Percentiles rank a stretch among this genome's conserved stretches.
Conservation (phyloP, 2,329 filamentous ascomycete genomes). For the Botrytis deweyae region DNA sequence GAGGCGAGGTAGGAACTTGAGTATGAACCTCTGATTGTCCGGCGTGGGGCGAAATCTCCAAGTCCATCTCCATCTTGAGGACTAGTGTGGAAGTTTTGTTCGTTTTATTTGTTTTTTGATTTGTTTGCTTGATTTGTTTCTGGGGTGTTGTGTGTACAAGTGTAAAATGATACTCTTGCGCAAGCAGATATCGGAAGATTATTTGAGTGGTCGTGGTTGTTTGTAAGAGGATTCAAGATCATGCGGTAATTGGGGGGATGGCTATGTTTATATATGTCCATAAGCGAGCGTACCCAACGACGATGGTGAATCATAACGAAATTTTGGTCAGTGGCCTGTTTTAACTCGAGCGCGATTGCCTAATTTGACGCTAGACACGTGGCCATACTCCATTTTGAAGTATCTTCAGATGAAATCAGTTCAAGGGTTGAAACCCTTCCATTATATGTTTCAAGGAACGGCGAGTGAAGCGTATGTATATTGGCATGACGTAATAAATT, state of each 20-base stretch:
- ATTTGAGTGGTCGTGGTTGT: neutral
- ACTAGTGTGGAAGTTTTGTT: neutral
- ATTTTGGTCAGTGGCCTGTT: neutral
- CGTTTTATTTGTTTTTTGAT: neutral
- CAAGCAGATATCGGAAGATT: neutral
- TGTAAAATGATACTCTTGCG: neutral
- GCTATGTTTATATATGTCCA: slow-evolving; percentile 9
- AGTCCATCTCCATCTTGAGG: slow-evolving; percentile 4
- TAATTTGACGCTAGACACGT: slow-evolving; percentile 18
- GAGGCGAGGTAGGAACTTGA: slow-evolving; percentile 2
- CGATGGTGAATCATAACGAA: slow-evolving; percentile 13
- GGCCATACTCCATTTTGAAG: slow-evolving; percentile 17
- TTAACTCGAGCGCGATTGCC: neutral
- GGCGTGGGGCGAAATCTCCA: slow-evolving; percentile 7
- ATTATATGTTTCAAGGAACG: neutral
- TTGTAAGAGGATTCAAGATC: neutral
- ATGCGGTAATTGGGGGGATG: neutral
- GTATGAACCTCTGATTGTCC: slow-evolving; percentile 3
- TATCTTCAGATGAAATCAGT: neutral
- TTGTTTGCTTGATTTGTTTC: neutral
- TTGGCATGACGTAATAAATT: neutral
- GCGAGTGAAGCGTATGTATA: neutral
- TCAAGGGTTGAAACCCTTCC: neutral
- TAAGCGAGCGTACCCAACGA: slow-evolving; percentile 1
- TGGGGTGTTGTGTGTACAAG: neutral